Evolutionary conservation across 1,284 basidiomycete species (phyloP).

Genomic region (Tausonia pullulans): DNA sequence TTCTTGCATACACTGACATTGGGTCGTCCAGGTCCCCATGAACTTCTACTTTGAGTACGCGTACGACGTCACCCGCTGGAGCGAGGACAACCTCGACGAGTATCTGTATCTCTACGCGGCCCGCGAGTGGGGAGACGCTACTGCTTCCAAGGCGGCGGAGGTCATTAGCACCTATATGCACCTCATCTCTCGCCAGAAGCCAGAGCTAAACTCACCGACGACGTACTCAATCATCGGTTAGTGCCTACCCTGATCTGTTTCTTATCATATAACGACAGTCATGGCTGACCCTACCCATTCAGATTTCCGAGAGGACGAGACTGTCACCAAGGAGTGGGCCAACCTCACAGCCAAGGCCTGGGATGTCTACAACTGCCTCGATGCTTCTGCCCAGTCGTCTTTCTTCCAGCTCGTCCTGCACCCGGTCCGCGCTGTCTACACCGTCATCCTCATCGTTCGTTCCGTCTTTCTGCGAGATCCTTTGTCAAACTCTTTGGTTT

Average conservation of each 20-base stretch:
- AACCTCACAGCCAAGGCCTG: constrained; percentile 43
- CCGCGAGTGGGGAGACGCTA: constrained; percentile 47
- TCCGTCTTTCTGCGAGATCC: no score
- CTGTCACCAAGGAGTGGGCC: constrained; percentile 43
- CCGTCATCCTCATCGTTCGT: background rate
- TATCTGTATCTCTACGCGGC: constrained; percentile 51
- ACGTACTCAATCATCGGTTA: constrained; percentile 9
- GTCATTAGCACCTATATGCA: constrained; percentile 49
- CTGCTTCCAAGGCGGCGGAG: constrained; percentile 39
- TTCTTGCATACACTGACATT: background rate
- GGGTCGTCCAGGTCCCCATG: constrained; percentile 35
- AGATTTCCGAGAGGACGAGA: constrained; percentile 43
- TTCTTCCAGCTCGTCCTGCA: constrained; percentile 59
- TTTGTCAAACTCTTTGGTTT: background rate
- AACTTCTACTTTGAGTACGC: constrained; percentile 57
- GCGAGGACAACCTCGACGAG: constrained; percentile 42
- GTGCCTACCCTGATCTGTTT: background rate
- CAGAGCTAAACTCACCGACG: constrained; percentile 3
- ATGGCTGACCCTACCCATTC: background rate
- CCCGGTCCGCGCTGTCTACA: constrained; percentile 46
- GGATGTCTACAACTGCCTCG: constrained; percentile 45
- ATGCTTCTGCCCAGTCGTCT: constrained; percentile 41
- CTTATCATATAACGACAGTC: background rate
- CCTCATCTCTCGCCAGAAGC: constrained; percentile 7
- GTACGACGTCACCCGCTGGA: constrained; percentile 47